A percentile compares a stretch with the other conserved stretches of the same genome.
Evolutionary conservation across 2,329 filamentous ascomycete genomes (phyloP).

Genomic region (Colletotrichum godetiae): DNA sequence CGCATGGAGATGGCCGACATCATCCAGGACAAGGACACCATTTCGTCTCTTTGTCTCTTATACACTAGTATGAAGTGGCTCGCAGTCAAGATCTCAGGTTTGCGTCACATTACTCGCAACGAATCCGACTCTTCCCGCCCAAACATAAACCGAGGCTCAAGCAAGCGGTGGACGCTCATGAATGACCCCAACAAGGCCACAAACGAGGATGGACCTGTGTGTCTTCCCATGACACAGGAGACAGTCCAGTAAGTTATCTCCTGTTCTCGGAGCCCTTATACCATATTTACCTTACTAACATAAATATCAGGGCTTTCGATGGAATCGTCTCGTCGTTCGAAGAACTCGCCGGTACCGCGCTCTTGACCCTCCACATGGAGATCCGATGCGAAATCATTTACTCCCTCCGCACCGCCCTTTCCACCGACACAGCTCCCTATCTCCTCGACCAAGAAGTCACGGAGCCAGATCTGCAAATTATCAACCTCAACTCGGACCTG

Average conservation of each 20-base stretch:
- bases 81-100: conserved; percentile 80
- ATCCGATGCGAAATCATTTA: conserved; percentile 87
- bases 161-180: conserved; percentile 85
- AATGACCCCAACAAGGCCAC: conserved; percentile 69
- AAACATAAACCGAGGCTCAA: conserved; percentile 66
- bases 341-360: conserved; percentile 80
- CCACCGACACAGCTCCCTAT: conserved; percentile 70
- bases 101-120: conserved; percentile 84
- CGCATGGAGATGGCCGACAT: conserved; percentile 82
- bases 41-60: conserved; percentile 85
- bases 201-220: conserved; percentile 75
- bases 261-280: neutral
- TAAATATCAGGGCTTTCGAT: conserved; percentile 77
- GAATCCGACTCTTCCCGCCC: conserved; percentile 74
- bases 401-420: conserved; percentile 75
- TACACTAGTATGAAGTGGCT: conserved; percentile 99
- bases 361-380: conserved; percentile 90
- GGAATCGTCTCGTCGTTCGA: conserved; percentile 86
- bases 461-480: conserved; percentile 82
- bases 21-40: conserved; percentile 88
- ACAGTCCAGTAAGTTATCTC: conserved; percentile 77
- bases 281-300: conserved; percentile 38
- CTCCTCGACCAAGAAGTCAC: conserved; percentile 77
- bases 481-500: conserved; percentile 86
- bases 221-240: conserved; percentile 88